Evolutionary conservation across 2,329 filamentous ascomycete genomes (phyloP), one percentile per base, ranked within the genome.

Genomic region (Dactylellina leptospora): DNA sequence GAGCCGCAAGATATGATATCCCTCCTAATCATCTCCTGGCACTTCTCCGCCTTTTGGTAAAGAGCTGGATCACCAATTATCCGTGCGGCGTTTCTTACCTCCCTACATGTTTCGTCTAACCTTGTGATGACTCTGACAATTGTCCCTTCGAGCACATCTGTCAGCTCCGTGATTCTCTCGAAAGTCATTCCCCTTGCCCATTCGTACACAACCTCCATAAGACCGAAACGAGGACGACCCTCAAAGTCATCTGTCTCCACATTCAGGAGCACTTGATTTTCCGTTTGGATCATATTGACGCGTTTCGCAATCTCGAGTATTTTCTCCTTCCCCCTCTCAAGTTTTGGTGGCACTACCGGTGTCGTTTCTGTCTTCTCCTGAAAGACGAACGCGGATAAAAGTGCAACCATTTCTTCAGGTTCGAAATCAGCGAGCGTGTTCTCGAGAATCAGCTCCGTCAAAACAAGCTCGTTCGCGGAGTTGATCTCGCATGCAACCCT

Each of bases 401-500:
- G 84, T 9, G 95, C 93, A 0, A 96, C 95, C 74, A 99, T 97
- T 80, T 99, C 95, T 75, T 96, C 92, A 0, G 93, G 92, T 77
- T 97, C 93, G 80, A 95, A 97, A 73, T 96, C 90, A 54, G 93
- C 93, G 2, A 99, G 87, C 1, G 97, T 92, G 77, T 99, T 99
- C 81, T 99, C 95, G 16, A 99, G 87, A 50, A 99, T 92, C 4
- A 97, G 86, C 79, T 99, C 95, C 0, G 95, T 99, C 16, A 99
- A 86, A 0, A 99, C 93, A 0, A 99, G 85, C 80, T 99, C 95
- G 78, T 97, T 93, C 16, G 93, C 93, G 0, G 93, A 97, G 80
- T 97, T 95, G 71, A 99, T 93, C 82, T 99, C 95, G 81, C 95
- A 99, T 3, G 95, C 95, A 20, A 99, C 95, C 80, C 97, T 97